Percentiles rank a stretch among this genome's conserved stretches.
Evolutionary conservation across 768 basidiomycete species (phyloP).

Genomic region (Termitomyces eurrhizus): DNA sequence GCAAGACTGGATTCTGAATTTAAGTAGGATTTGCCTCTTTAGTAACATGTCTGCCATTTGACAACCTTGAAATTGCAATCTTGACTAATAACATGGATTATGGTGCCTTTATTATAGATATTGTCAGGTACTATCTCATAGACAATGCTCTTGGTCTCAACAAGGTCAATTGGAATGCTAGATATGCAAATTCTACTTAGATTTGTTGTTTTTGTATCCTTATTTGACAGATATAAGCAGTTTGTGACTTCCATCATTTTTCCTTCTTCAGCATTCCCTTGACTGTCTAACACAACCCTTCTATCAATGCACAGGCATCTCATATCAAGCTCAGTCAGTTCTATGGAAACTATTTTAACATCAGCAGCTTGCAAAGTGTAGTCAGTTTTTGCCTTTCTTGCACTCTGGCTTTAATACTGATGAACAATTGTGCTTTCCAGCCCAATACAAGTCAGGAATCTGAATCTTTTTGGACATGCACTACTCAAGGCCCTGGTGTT

Average conservation of each 20-base stretch:
- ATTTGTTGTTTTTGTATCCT: background rate
- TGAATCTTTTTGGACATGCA: constrained; percentile 19
- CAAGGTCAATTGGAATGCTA: constrained; percentile 21
- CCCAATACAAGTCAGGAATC: constrained; percentile 17
- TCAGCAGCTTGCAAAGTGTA: constrained; percentile 13
- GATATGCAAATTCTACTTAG: constrained; percentile 6
- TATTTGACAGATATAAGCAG: background rate
- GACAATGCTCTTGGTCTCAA: constrained; percentile 20
- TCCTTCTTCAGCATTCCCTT: no score
- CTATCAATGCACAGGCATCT: constrained; percentile 3
- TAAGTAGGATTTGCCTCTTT: constrained; percentile 17
- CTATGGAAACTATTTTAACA: constrained; percentile 20
- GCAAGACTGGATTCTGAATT: background rate
- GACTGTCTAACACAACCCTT: no score
- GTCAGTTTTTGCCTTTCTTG: constrained; percentile 8
- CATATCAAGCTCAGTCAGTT: constrained; percentile 24
- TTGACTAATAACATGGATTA: constrained; percentile 23
- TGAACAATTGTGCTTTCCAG: background rate
- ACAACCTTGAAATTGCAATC: constrained; percentile 25
- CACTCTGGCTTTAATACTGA: background rate
- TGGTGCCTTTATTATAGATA: constrained; percentile 14
- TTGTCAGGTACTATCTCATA: constrained; percentile 22
- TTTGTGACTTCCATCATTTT: no score
- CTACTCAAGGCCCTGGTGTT: no score
- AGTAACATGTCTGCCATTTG: constrained; percentile 21